These are phyloP conservation scores for Solanum chiquidenum DNA, from an alignment of 257 asterid species.

Conservation along the genomic window DNA sequence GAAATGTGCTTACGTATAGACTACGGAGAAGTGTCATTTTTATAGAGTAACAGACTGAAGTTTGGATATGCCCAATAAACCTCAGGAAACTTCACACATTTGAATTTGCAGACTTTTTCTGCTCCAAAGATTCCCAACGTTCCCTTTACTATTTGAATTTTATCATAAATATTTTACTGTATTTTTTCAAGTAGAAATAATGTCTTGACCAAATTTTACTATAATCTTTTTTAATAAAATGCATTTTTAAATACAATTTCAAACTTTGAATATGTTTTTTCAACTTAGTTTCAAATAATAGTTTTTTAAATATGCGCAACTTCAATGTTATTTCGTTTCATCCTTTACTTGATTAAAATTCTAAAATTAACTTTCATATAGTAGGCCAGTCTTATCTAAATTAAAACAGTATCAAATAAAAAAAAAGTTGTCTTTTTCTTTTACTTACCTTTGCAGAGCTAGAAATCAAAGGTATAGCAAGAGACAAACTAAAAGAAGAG, in stretches of 20 bases:
- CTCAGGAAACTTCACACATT: neutral
- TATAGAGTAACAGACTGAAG: neutral
- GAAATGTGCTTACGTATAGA: neutral
- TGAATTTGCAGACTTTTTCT: neutral
- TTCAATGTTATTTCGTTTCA: neutral
- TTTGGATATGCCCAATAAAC: neutral
- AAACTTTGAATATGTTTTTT: neutral
- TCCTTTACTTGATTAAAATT: neutral
- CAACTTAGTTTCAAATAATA: neutral
- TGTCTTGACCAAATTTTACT: neutral
- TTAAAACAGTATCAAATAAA: neutral
- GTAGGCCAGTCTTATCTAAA: neutral
- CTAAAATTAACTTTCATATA: neutral
- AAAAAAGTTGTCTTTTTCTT: neutral
- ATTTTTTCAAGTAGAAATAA: neutral
- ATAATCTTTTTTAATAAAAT: neutral
- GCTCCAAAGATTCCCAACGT: neutral
- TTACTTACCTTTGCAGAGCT: neutral
- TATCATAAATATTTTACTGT: no score
- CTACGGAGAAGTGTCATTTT: neutral
- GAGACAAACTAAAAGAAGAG: neutral
- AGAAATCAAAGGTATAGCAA: neutral
- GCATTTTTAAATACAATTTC: neutral
- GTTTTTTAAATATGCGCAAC: neutral
- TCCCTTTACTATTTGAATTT: neutral